Evolutionary conservation across 225 moss, liverwort and hornwort species (phyloP), one percentile per base, ranked within the genome.

Genomic region (Lunularia cruciata): DNA sequence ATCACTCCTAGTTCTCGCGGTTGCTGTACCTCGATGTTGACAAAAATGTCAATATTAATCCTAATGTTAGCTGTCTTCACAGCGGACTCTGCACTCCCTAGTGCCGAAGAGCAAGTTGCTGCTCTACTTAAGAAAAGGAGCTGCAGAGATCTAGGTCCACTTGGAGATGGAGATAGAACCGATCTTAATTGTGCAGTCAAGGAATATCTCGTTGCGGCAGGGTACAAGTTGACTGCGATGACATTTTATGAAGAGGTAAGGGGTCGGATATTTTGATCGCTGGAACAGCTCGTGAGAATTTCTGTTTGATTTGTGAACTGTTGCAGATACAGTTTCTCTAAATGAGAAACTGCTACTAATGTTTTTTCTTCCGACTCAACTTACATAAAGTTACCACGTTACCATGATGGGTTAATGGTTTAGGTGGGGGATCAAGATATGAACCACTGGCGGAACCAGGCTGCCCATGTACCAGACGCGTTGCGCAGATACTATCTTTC

Each of bases 141-240:
- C 60, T 79, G 47, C 45, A 79, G 81, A 72, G 84, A 72, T 37
- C 75, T 95, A 30, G 87, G 85, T 35, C 83, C 79, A 19, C 73
- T 92, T 57, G 83, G 82, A 27, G 90, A 93, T 47, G 84, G 82
- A 76, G 96, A 98, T 75, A 85, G 83, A 58, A 81, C 75, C 69
- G 88, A 91, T 79, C 73, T 98, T 48, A 89, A 90, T 65, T 91
- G 87, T 69, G 89, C 93, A 6, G 81, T 98, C 51, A 91, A 91
- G 75, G 87, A 98, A 72, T 98, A 91, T 76, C 75, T 98, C 30
- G 88, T 98, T 73, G 67, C 82, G 56, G 85, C 87, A 47, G 91
- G 86, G 26, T 91, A 93, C 85, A 98, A 91, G 61, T 79, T 98
- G 71, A 85, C 91, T 71, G 93, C 93, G 18, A 98, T 98, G 93